Evolutionary conservation across 371 early-diverging fungal species (phyloP), one percentile per base, ranked within the genome.

Genomic region (Mortierella sp.): DNA sequence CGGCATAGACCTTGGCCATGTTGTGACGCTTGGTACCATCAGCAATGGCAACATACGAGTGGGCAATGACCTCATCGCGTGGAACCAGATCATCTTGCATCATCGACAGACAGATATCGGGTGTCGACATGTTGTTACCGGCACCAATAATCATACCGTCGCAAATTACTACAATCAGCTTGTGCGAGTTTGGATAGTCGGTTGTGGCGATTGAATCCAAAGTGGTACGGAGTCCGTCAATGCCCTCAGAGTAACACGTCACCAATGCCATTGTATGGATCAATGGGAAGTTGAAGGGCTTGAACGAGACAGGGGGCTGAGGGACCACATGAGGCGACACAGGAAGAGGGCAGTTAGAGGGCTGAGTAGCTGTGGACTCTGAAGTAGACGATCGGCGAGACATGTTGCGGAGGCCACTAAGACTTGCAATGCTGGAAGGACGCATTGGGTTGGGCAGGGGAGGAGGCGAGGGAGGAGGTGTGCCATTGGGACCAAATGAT

Each of bases 121-220:
- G 95, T 15, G 95, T 94, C 23, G 93, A 91, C 65, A 85, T 80
- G 46, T 77, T 77, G 75, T 95, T 91, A 48, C 96, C 96, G 1
- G 86, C 84, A 45, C 96, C 96, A 26, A 87, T 89, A 68, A 95
- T 92, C 61, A 94, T 77, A 25, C 96, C 96, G 82, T 98, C 98
- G 57, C 94, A 91, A 56, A 98, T 89, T 29, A 97, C 93, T 30
- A 97, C 83, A 58, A 99, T 89, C 45, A 98, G 83, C 87, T 98
- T 97, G 74, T 96, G 92, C 19, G 91, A 88, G 66, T 95, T 93
- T 44, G 94, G 94, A 80, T 96, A 98, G 68, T 97, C 95, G 7
- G 98, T 98, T 6, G 85, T 87, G 30, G 95, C 94, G 60, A 99
- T 88, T 57, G 98, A 98, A 80, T 99, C 97, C 37, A 99, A 84